Conservation (phyloP, 495 filamentous ascomycete genomes). For the Daldinia concentrica region DNA sequence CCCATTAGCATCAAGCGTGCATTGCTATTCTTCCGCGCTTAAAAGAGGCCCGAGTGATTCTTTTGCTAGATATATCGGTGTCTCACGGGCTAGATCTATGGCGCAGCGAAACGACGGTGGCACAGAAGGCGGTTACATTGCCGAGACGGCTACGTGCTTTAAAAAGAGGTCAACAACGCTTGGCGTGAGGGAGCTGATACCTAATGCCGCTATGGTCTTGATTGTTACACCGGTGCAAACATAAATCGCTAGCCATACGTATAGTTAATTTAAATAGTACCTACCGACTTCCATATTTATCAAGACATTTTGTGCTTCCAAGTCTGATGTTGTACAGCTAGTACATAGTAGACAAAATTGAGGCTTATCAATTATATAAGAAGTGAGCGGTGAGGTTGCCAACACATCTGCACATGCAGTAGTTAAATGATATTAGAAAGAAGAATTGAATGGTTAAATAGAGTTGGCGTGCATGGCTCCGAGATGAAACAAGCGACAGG, state of each 20-base stretch:
- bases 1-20: neutral
- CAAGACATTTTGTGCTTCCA: no score
- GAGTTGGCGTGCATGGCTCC: conserved; percentile 32
- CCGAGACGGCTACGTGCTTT: neutral
- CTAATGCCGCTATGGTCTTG: neutral
- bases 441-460: conserved; percentile 30
- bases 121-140: neutral
- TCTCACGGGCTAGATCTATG: neutral
- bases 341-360: no score
- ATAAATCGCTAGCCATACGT: neutral
- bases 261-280: no score
- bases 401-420: conserved; percentile 6
- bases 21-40: neutral
- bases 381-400: conserved; percentile 9
- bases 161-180: neutral
- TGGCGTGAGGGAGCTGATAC: neutral
- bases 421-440: conserved; percentile 7
- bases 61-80: no score
- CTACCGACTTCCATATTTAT: no score
- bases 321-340: no score
- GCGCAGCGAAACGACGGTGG: neutral
- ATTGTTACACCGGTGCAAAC: neutral
- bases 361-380: no score
- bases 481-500: conserved; percentile 37
- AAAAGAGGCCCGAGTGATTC: neutral